Evolutionary conservation across 2,329 filamentous ascomycete species (phyloP).

Genomic region (Talaromyces sp.): DNA sequence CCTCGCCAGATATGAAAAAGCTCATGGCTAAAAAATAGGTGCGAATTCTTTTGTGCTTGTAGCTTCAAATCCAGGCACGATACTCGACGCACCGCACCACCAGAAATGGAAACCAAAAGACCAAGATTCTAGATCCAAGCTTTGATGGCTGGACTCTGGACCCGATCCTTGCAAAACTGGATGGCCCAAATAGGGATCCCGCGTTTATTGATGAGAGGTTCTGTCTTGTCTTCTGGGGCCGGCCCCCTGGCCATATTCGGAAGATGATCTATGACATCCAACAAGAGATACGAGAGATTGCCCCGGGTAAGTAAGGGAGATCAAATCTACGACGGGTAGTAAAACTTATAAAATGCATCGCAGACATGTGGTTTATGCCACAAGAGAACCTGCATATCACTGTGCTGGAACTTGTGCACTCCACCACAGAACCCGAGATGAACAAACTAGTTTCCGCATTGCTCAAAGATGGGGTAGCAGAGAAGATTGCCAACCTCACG

Average conservation of each 20-base stretch:
- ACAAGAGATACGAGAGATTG: slow-evolving; percentile 55
- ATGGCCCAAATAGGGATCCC: slow-evolving; percentile 58
- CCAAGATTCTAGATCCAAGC: slow-evolving; percentile 62
- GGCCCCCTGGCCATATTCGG: slow-evolving; percentile 68
- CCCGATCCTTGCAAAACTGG: slow-evolving; percentile 65
- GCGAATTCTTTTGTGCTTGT: neutral
- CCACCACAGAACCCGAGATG: slow-evolving; percentile 65
- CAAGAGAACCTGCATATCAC: slow-evolving; percentile 75
- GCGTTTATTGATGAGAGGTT: slow-evolving; percentile 70
- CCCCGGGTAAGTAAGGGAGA: slow-evolving; percentile 58
- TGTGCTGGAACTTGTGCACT: slow-evolving; percentile 77
- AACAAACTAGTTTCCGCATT: slow-evolving; percentile 55
- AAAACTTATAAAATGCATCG: neutral
- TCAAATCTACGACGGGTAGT: neutral
- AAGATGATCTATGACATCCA: slow-evolving; percentile 66
- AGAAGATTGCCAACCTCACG: slow-evolving; percentile 61
- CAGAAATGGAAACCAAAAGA: slow-evolving; percentile 70
- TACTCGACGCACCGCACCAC: slow-evolving; percentile 70
- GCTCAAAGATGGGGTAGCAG: slow-evolving; percentile 44
- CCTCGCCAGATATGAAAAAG: neutral
- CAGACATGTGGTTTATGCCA: slow-evolving; percentile 85
- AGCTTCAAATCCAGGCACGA: slow-evolving; percentile 57
- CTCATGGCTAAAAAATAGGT: neutral
- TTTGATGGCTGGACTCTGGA: slow-evolving; percentile 73
- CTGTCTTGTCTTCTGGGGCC: slow-evolving; percentile 83